These are phyloP conservation scores for Lasiodiplodia sp. DNA, from an alignment of 2,329 filamentous ascomycete genomes.

Conservation along the genomic window DNA sequence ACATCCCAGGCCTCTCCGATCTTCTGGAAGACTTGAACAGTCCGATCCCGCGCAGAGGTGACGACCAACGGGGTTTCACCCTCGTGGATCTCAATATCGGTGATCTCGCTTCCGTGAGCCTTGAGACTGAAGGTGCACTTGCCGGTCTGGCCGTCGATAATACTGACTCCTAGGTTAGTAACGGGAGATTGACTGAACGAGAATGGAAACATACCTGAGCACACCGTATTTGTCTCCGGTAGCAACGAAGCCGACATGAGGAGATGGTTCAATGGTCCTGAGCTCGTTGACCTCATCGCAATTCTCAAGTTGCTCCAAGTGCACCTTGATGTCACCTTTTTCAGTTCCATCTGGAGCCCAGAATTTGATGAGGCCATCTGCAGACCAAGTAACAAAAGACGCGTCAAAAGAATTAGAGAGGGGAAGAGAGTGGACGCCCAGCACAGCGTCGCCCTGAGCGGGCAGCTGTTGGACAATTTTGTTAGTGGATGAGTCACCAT, in stretches of 20 bases:
- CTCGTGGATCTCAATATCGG: slow-evolving; percentile 77
- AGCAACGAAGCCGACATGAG: slow-evolving; percentile 72
- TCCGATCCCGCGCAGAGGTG: slow-evolving; percentile 86
- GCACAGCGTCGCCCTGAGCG: slow-evolving; percentile 65
- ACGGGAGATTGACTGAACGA: background rate
- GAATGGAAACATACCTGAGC: slow-evolving; percentile 58
- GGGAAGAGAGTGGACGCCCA: slow-evolving; percentile 75
- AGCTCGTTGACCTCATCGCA: slow-evolving; percentile 64
- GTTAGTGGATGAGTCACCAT: slow-evolving; percentile 41
- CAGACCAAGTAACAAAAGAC: slow-evolving; percentile 89
- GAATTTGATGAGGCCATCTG: slow-evolving; percentile 78
- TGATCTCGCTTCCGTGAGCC: slow-evolving; percentile 86
- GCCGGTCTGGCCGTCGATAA: slow-evolving; percentile 70
- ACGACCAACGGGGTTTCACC: slow-evolving; percentile 73
- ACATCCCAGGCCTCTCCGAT: slow-evolving; percentile 70
- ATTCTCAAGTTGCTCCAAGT: slow-evolving; percentile 68
- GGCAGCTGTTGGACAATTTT: slow-evolving; percentile 54
- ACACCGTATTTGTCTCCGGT: slow-evolving; percentile 88
- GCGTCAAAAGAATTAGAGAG: slow-evolving; percentile 68
- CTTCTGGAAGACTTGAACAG: slow-evolving; percentile 84
- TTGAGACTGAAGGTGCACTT: slow-evolving; percentile 74
- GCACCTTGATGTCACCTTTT: slow-evolving; percentile 69
- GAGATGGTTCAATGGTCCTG: slow-evolving; percentile 65
- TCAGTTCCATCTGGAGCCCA: slow-evolving; percentile 80
- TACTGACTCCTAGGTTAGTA: slow-evolving; percentile 48